Evolutionary conservation across 2,329 filamentous ascomycete genomes (phyloP), one percentile per base, ranked within the genome.

Genomic region (Colletotrichum sublineola): DNA sequence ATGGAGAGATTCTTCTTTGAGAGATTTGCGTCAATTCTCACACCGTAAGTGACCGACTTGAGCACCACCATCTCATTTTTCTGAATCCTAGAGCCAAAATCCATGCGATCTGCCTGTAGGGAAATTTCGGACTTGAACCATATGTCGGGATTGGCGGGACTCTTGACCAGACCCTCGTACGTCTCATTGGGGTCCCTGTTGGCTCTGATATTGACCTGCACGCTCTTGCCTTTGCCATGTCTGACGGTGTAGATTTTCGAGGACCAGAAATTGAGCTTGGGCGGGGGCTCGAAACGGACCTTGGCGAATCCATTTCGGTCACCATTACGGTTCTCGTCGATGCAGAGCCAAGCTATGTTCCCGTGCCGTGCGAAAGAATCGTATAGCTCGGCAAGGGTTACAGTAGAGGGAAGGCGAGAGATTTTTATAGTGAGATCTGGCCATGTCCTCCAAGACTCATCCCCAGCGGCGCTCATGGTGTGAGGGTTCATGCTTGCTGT

Each of bases 61-160:
- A 93, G 88, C 11, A 85, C 80, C 78, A 91, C 87, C 85, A 95
- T 90, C 0, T 84, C 83, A 3, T 81, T 82, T 5, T 88, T 85
- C 1, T 85, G 81, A 1, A 86, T 76, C 81, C 90, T 85, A 52
- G 90, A 83, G 0, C 93, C 93, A 75, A 95, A 92, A 24, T 90
- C 86, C 1, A 95, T 77, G 0, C 81, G 82, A 1, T 78, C 76
- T 3, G 87, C 83, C 1, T 79, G 76, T 1, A 90, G 74, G 20
- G 77, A 83, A 79, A 88, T 80, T 29, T 77, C 77, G 31, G 77
- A 71, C 1, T 80, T 79, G 55, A 82, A 81, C 5, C 66, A 78
- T 8, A 79, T 70, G 8, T 75, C 74, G n/a, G 77, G 75, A 60
- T 77, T 77, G 36, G 79, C 74, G 6, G 80, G 80, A 68, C 81